Evolutionary conservation across 371 early-diverging fungal genomes (phyloP).

Genomic region (Rhizomucor pusillus): DNA sequence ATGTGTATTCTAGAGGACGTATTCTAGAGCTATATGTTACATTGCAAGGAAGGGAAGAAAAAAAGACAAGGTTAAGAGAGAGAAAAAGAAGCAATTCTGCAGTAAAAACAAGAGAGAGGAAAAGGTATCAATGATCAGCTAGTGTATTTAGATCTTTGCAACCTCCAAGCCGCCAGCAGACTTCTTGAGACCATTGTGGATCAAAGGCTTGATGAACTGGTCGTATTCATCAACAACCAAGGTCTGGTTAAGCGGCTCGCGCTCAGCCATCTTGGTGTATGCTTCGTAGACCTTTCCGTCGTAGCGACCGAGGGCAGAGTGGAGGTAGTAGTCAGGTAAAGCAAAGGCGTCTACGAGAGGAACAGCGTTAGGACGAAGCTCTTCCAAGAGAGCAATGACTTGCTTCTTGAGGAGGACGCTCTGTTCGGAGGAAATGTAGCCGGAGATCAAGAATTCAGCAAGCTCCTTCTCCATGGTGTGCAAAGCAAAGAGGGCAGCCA

Average conservation of each 20-base stretch:
- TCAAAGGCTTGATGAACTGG: conserved; percentile 52
- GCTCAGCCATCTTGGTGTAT: conserved; percentile 65
- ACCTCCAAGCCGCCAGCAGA: background rate
- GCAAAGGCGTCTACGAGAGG: conserved; percentile 78
- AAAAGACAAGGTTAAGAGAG: no score
- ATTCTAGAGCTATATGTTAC: no score
- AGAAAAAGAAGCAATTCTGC: no score
- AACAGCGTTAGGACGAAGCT: conserved; percentile 70
- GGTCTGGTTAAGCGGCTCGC: conserved; percentile 67
- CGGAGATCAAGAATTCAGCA: conserved; percentile 60
- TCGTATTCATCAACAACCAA: conserved; percentile 58
- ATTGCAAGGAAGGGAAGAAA: no score
- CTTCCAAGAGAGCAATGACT: conserved; percentile 50
- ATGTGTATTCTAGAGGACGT: no score
- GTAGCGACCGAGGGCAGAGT: conserved; percentile 72
- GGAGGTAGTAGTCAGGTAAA: conserved; percentile 72
- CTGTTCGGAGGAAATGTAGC: conserved; percentile 50
- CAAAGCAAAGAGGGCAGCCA: conserved; percentile 60
- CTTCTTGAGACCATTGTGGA: conserved; percentile 22
- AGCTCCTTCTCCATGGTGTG: conserved; percentile 65
- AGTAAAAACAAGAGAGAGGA: no score
- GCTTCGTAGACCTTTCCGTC: conserved; percentile 79
- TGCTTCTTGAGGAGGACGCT: conserved; percentile 43
- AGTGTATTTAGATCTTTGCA: conserved; percentile 9
- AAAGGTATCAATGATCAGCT: no score